phyloP scores from a whole-genome alignment of 495 filamentous ascomycete species.

The Talaromyces proteolyticus region DNA sequence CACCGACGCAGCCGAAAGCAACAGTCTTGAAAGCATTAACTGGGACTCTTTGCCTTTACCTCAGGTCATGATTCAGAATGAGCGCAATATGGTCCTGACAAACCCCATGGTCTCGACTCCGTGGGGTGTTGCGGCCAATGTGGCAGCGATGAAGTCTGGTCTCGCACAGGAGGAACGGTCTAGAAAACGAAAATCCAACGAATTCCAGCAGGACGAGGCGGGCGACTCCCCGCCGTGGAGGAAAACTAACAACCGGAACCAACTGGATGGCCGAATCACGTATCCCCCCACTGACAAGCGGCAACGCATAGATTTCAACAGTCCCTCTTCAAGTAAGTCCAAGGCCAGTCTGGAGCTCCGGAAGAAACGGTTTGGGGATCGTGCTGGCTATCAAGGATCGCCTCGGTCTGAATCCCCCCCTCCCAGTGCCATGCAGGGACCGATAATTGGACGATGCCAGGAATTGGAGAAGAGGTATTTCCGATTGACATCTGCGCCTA shows the following conservation, averaged over 20 bases:
- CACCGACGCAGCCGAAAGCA: slow-evolving; percentile 64
- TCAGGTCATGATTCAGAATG: slow-evolving; percentile 74
- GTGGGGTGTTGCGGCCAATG: slow-evolving; percentile 24
- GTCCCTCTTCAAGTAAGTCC: slow-evolving; percentile 73
- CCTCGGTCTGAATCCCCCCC: slow-evolving; percentile 54
- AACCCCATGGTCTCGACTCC: slow-evolving; percentile 28
- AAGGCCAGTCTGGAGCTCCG: slow-evolving; percentile 84
- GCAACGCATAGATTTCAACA: slow-evolving; percentile 40
- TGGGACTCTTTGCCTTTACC: slow-evolving; percentile 84
- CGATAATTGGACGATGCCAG: slow-evolving; percentile 79
- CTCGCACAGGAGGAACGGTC: slow-evolving; percentile 17
- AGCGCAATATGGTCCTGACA: slow-evolving; percentile 40
- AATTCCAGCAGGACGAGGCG: slow-evolving; percentile 40
- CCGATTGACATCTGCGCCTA: slow-evolving; percentile 83
- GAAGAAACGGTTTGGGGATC: slow-evolving; percentile 75
- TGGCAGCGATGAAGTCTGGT: slow-evolving; percentile 19
- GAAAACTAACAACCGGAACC: slow-evolving; percentile 53
- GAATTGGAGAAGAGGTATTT: slow-evolving; percentile 91
- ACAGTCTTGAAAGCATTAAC: slow-evolving; percentile 63
- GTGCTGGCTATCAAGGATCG: slow-evolving; percentile 41
- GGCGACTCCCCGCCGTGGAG: slow-evolving; percentile 63
- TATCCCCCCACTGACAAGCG: slow-evolving; percentile 58
- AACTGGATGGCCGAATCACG: slow-evolving; percentile 74
- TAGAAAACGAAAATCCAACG: slow-evolving; percentile 80
- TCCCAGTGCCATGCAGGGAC: slow-evolving; percentile 55